phyloP scores from a whole-genome alignment of 2,329 filamentous ascomycete species.

The Fusarium sp. region DNA sequence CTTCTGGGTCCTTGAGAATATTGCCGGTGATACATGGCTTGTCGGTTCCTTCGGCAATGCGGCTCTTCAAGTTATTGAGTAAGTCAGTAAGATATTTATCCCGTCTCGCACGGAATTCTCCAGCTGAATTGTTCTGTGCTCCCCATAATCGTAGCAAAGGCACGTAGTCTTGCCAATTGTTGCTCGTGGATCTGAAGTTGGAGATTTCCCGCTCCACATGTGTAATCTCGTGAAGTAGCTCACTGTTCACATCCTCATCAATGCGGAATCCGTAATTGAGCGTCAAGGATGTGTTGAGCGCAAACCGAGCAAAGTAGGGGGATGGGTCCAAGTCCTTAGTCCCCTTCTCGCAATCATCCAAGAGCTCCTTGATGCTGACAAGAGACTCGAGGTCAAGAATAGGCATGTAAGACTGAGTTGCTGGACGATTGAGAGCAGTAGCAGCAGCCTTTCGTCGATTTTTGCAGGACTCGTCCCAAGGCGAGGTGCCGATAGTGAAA shows the following conservation, averaged over 20 bases:
- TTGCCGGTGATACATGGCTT: constrained; percentile 57
- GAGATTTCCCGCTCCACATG: constrained; percentile 80
- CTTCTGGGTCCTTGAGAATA: constrained; percentile 68
- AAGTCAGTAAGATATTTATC: constrained; percentile 76
- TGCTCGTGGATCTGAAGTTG: constrained; percentile 81
- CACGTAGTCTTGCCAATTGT: constrained; percentile 90
- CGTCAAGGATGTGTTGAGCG: constrained; percentile 80
- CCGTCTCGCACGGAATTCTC: constrained; percentile 74
- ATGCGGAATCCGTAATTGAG: constrained; percentile 85
- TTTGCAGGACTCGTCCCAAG: constrained; percentile 87
- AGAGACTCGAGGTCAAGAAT: constrained; percentile 83
- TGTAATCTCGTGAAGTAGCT: constrained; percentile 78
- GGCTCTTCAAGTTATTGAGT: constrained; percentile 65
- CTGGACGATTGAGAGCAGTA: constrained; percentile 80
- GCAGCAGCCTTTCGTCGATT: constrained; percentile 80
- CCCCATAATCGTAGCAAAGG: constrained; percentile 76
- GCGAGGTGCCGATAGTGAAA: constrained; percentile 85
- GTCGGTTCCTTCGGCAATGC: constrained; percentile 55
- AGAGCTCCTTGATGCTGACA: constrained; percentile 77
- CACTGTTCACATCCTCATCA: constrained; percentile 74
- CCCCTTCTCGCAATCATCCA: constrained; percentile 72
- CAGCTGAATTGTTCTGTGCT: constrained; percentile 70
- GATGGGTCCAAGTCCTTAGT: constrained; percentile 75
- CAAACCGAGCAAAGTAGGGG: constrained; percentile 79
- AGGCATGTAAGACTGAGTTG: constrained; percentile 83